Conservation (phyloP, 2,329 filamentous ascomycete species). For the Ascocoryne sarcoides region DNA sequence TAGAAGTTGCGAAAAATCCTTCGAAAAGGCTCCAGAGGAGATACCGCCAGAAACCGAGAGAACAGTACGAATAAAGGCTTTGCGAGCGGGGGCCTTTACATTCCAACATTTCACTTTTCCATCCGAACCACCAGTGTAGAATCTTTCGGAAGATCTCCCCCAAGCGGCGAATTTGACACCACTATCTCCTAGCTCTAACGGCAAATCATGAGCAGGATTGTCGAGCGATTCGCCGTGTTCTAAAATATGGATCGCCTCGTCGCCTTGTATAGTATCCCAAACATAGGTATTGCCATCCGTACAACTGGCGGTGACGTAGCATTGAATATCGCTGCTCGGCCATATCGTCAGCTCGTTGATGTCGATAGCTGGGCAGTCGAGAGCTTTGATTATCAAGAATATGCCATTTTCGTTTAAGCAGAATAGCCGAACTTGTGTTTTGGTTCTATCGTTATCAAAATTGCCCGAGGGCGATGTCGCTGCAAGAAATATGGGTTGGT, state of each 20-base stretch:
- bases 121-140: conserved; percentile 57
- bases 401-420: conserved; percentile 29
- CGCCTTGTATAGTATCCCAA: conserved; percentile 51
- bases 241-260: conserved; percentile 47
- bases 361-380: conserved; percentile 51
- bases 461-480: conserved; percentile 45
- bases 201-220: conserved; percentile 21
- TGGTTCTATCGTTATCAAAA: conserved; percentile 34
- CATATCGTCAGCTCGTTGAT: conserved; percentile 54
- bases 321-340: conserved; percentile 41
- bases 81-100: conserved; percentile 34
- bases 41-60: conserved; percentile 48
- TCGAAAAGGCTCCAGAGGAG: conserved; percentile 49
- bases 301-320: conserved; percentile 52
- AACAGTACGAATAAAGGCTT: conserved; percentile 43
- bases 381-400: conserved; percentile 41
- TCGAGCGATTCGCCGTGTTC: conserved; percentile 38
- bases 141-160: conserved; percentile 46
- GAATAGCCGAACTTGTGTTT: conserved; percentile 52
- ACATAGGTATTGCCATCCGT: conserved; percentile 55
- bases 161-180: conserved; percentile 57
- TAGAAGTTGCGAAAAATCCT: conserved; percentile 44
- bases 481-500: conserved; percentile 42
- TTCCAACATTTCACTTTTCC: conserved; percentile 57
- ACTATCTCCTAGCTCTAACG: conserved; percentile 45